Evolutionary conservation across 2,329 filamentous ascomycete genomes (phyloP).

Genomic region (Escovopsis weberi): DNA sequence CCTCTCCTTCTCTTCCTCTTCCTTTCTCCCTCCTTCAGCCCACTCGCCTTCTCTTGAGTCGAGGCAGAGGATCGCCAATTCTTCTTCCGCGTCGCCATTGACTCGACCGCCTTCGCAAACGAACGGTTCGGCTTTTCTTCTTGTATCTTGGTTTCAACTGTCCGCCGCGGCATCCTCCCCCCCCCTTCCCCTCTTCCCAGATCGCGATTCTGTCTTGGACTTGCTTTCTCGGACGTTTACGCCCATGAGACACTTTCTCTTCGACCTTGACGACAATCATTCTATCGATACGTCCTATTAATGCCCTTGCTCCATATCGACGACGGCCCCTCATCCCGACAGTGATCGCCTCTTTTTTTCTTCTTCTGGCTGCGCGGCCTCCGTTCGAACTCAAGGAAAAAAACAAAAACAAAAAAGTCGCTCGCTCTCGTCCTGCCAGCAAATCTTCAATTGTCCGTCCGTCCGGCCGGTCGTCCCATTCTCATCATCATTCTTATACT

Average conservation of each 20-base stretch:
- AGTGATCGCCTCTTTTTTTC: neutral
- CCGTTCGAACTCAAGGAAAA: slow-evolving; percentile 1
- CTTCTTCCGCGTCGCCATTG: too few species aligned
- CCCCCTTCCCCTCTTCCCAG: slow-evolving; percentile 7
- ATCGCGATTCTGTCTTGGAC: slow-evolving; percentile 14
- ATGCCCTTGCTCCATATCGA: slow-evolving; percentile 15
- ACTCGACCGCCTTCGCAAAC: too few species aligned
- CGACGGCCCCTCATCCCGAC: slow-evolving; percentile 1
- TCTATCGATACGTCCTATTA: slow-evolving; percentile 17
- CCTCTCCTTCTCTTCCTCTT: too few species aligned
- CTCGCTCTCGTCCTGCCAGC: slow-evolving; percentile 6
- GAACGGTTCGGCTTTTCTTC: too few species aligned
- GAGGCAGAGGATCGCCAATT: too few species aligned
- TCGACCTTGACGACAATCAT: slow-evolving; percentile 17
- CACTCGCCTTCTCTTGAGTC: too few species aligned
- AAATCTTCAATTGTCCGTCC: neutral
- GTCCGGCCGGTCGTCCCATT: neutral
- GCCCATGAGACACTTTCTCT: slow-evolving; percentile 14
- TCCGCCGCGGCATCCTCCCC: too few species aligned
- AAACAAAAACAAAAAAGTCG: neutral
- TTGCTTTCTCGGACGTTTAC: slow-evolving; percentile 11
- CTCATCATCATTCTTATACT: slow-evolving; percentile 3
- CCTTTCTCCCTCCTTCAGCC: too few species aligned
- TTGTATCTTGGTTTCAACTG: too few species aligned
- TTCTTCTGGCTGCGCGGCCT: slow-evolving; percentile 1